Percentiles rank a stretch among this genome's conserved stretches.
phyloP scores from a whole-genome alignment of 305 asterid species.

The Solanum aculeatissimum region DNA sequence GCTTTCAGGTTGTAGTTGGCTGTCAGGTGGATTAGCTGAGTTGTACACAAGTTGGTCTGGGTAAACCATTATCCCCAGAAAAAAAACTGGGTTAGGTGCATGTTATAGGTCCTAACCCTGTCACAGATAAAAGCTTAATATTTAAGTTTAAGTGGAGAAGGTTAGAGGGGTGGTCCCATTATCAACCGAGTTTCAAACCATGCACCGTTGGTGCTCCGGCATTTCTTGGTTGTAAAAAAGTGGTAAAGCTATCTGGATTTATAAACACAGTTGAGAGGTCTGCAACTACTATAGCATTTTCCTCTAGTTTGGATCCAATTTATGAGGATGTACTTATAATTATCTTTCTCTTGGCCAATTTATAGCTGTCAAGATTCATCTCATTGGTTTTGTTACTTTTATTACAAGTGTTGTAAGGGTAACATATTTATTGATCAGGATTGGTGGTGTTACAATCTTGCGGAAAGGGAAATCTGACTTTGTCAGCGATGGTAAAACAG shows the following conservation, averaged over 20 bases:
- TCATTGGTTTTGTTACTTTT: neutral
- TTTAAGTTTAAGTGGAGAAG: neutral
- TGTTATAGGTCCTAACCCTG: neutral
- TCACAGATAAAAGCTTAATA: neutral
- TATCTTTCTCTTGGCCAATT: neutral
- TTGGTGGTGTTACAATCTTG: constrained; percentile 75
- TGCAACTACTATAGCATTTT: neutral
- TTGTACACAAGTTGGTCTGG: neutral
- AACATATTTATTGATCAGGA: constrained; percentile 24
- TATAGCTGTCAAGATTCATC: neutral
- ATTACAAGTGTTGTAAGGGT: neutral
- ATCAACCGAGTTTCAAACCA: neutral
- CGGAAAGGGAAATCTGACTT: constrained; percentile 75
- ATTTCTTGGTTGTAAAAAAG: neutral
- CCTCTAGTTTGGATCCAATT: neutral
- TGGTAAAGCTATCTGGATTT: neutral
- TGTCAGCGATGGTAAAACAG: constrained; percentile 78
- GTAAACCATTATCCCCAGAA: neutral
- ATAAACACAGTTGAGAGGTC: neutral
- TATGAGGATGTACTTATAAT: neutral
- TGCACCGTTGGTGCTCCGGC: neutral
- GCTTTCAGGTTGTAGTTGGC: neutral
- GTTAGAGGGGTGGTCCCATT: neutral
- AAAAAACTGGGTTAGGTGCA: neutral
- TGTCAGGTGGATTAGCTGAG: neutral